Base-by-base conservation (phyloP, 176 grass and related monocot species). In the Chloris gayana region DNA sequence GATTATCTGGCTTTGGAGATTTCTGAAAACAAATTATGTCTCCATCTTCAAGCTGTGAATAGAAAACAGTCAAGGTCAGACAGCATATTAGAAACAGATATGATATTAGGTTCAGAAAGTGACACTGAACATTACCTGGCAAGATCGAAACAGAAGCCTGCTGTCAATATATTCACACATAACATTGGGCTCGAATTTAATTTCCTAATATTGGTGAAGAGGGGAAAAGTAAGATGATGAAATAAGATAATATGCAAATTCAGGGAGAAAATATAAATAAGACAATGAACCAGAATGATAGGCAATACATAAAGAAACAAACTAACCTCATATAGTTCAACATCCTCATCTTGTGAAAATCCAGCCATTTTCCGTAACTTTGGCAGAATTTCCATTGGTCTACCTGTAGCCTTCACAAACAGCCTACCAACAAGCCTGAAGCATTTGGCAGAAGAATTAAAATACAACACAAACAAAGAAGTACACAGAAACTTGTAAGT, bases 131-230 rank as follows among this genome's bases (percentile, higher is more conserved):
- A 18, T 68, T 81, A 99, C 96, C 97, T 96, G 97, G 60, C 93
- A 91, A 82, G 93, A 89, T 63, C 87, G 86, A 72, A 99, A 99
- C 42, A 88, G 67, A 80, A 91, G 72, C 56, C 79, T 84, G 57
- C 89, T 91, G 38, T 99, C 97, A 76, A 99, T 91, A 13, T 86
- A 91, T 83, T 99, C 97, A 87, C 97, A 99, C 97, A 99, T 99
- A 30, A 99, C 92, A 88, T 69, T 93, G 76, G 97, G 92, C 51
- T 99, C 96, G 7, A 99, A 99, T 73, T 99, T 99, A 74, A 99
- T 99, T 96, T 96, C 97, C 97, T 99, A 72, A 84, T 7, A 75
- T 65, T 83, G 62, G 45, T 60, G 63, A 80, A 85, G 61, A 84
- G 54, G 60, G 84, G 46, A 57, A 37, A 59, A 75, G 49, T 86